Evolutionary conservation across 2,329 filamentous ascomycete species (phyloP).

Genomic region (Claviceps humidiphila): DNA sequence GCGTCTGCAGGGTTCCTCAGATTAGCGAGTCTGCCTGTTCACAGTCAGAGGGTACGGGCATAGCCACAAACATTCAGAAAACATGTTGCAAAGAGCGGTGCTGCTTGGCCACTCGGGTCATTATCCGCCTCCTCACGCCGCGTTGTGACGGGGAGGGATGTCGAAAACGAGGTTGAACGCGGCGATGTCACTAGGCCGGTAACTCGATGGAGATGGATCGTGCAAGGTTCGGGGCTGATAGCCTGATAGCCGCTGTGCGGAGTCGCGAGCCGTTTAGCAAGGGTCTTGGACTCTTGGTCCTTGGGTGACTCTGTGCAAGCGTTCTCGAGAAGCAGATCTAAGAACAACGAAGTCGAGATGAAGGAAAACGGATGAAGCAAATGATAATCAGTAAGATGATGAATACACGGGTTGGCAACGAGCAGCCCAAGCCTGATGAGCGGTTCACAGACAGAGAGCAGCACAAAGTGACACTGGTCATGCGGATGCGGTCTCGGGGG

Average conservation of each 20-base stretch:
- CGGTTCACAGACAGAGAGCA: too few relatives aligned
- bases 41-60: neutral
- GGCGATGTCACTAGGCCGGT: neutral
- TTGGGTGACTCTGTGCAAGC: neutral
- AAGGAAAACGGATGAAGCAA: neutral
- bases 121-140: conserved; percentile 21
- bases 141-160: neutral
- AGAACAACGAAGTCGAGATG: neutral
- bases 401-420: neutral
- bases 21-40: neutral
- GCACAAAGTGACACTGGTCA: too few relatives aligned
- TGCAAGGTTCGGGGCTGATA: too few relatives aligned
- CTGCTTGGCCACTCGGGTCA: conserved; percentile 12
- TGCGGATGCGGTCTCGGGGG: too few relatives aligned
- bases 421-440: neutral
- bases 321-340: neutral
- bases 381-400: neutral
- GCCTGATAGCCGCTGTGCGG: neutral
- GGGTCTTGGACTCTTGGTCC: neutral
- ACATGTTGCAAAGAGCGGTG: conserved; percentile 19
- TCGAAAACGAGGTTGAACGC: neutral
- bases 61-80: conserved; percentile 65
- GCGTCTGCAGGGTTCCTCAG: conserved; percentile 51
- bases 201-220: neutral
- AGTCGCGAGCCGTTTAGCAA: neutral